phyloP scores from a whole-genome alignment of 2,329 filamentous ascomycete genomes.

The Cladosporium sp. region DNA sequence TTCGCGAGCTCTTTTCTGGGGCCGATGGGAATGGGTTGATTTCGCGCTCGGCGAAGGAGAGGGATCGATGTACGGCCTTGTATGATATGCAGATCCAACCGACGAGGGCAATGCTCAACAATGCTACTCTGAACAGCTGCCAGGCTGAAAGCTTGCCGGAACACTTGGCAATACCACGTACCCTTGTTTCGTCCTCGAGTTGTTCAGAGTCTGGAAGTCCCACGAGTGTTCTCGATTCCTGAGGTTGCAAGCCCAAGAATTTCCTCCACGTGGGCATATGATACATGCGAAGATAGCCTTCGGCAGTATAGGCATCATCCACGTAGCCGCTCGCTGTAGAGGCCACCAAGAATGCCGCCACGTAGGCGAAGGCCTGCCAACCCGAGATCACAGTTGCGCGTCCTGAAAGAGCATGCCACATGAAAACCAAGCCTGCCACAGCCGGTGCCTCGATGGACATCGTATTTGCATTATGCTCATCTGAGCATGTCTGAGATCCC shows the following conservation, averaged over 20 bases:
- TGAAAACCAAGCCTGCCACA: constrained; percentile 1
- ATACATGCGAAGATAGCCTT: background rate
- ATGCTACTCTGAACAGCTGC: background rate
- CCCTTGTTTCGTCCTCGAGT: background rate
- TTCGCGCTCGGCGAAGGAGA: background rate
- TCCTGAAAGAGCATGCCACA: background rate
- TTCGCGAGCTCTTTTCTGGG: background rate
- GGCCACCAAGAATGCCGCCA: constrained; percentile 2
- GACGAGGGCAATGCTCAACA: background rate
- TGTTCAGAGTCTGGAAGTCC: constrained; percentile 3
- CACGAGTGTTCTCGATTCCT: background rate
- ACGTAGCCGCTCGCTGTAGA: background rate
- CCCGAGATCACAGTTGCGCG: background rate
- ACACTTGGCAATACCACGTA: background rate
- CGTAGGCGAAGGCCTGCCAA: constrained; percentile 6
- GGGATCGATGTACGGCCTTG: background rate
- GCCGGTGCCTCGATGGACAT: constrained; percentile 2
- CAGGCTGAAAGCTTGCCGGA: background rate
- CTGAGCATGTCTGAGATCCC: background rate
- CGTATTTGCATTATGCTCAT: background rate
- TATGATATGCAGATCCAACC: constrained; percentile 5
- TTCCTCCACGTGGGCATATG: constrained; percentile 6
- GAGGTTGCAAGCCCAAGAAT: background rate
- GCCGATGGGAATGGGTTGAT: background rate
- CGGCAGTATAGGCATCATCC: background rate